These are phyloP conservation scores for Russula ochroleuca DNA, from an alignment of 768 basidiomycete species.

Conservation along the genomic window DNA sequence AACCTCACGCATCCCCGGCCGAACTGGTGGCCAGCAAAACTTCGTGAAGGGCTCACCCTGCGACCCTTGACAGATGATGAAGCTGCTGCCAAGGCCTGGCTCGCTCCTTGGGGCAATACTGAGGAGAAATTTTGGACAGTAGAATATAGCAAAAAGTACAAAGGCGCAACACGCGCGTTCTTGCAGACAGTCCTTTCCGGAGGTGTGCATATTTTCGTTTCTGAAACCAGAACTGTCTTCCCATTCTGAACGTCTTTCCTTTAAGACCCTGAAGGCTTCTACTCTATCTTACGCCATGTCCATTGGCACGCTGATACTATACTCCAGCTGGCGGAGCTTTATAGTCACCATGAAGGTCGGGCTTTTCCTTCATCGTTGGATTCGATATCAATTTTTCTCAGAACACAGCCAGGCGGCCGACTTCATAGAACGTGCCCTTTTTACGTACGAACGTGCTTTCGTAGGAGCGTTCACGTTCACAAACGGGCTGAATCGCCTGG, in stretches of 20 bases:
- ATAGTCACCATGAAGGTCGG: constrained; percentile 81
- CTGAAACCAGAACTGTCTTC: neutral
- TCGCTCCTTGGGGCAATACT: constrained; percentile 38
- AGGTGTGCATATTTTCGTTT: constrained; percentile 47
- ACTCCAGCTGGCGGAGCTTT: constrained; percentile 80
- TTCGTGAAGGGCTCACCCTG: constrained; percentile 70
- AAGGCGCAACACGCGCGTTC: constrained; percentile 74
- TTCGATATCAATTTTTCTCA: constrained; percentile 32
- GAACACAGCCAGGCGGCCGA: constrained; percentile 84
- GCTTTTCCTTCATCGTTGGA: neutral
- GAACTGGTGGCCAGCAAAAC: constrained; percentile 67
- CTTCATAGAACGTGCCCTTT: constrained; percentile 87
- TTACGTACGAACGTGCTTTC: constrained; percentile 88
- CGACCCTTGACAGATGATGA: constrained; percentile 56
- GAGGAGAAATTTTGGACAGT: constrained; percentile 88
- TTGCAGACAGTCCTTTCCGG: constrained; percentile 77
- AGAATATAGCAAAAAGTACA: constrained; percentile 82
- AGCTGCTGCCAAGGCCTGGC: constrained; percentile 39
- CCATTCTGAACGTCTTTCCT: neutral
- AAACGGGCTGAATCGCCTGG: constrained; percentile 73
- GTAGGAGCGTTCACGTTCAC: constrained; percentile 84
- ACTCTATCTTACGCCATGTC: constrained; percentile 64
- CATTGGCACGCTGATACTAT: constrained; percentile 95
- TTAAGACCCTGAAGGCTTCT: constrained; percentile 74
- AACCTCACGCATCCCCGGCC: constrained; percentile 72